Conservation (phyloP, 2,329 filamentous ascomycete genomes). For the Aspergillus niger region DNA sequence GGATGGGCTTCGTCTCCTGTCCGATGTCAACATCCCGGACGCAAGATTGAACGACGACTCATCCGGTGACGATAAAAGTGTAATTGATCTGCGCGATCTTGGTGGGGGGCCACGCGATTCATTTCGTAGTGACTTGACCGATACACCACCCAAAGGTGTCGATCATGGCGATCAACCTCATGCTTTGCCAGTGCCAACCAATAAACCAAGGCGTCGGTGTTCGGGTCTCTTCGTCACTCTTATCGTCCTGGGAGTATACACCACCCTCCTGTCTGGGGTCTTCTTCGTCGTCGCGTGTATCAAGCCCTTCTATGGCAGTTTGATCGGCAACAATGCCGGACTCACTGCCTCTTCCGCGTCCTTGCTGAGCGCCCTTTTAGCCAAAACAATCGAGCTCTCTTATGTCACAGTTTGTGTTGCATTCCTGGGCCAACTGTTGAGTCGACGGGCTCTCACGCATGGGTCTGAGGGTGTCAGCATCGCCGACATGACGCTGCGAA, state of each 20-base stretch:
- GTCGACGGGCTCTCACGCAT: slow-evolving; percentile 65
- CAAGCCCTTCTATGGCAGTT: slow-evolving; percentile 63
- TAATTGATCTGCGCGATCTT: not conserved
- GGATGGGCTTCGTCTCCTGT: not conserved
- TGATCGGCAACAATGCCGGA: slow-evolving; percentile 51
- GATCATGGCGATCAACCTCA: not conserved
- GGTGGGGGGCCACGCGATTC: not conserved
- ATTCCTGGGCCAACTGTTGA: slow-evolving; percentile 73
- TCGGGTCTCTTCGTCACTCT: slow-evolving; percentile 40
- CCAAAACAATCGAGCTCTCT: slow-evolving; percentile 75
- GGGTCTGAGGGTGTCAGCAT: slow-evolving; percentile 67
- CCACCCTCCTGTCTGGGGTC: slow-evolving; percentile 45
- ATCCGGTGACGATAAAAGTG: not conserved
- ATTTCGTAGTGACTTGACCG: not conserved
- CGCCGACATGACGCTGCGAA: slow-evolving; percentile 75
- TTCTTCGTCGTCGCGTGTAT: slow-evolving; percentile 64
- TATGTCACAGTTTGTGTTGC: slow-evolving; percentile 78
- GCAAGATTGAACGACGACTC: not conserved
- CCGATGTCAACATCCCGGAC: not conserved
- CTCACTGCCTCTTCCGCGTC: slow-evolving; percentile 66
- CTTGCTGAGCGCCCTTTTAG: slow-evolving; percentile 67
- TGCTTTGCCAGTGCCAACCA: not conserved
- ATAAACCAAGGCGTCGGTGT: slow-evolving; percentile 23
- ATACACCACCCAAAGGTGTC: not conserved
- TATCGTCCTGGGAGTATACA: slow-evolving; percentile 41